Conservation (phyloP, 768 basidiomycete species). For the Pleurotus giganteus region DNA sequence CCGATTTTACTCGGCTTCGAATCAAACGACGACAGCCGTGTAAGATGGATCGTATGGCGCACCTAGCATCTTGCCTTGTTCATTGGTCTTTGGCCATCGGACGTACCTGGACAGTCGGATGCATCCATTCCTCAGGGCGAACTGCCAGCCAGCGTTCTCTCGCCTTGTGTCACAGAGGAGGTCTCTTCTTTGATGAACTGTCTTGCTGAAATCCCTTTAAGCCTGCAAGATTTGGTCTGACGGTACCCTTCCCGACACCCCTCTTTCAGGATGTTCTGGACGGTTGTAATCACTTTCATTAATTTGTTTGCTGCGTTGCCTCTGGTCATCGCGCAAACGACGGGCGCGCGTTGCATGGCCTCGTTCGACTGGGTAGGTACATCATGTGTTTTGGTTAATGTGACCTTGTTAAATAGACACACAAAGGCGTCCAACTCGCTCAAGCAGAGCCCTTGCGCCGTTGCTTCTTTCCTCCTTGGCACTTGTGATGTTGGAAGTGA, state of each 20-base stretch:
- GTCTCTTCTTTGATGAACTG: background rate
- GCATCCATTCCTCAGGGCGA: slow-evolving; percentile 9
- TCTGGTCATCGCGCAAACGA: slow-evolving; percentile 29
- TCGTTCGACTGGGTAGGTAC: slow-evolving; percentile 39
- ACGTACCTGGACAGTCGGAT: slow-evolving; percentile 2
- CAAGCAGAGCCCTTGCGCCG: slow-evolving; percentile 35
- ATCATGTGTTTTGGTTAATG: background rate
- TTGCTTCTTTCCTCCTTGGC: slow-evolving; percentile 30
- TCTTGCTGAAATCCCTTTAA: background rate
- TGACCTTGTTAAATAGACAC: background rate
- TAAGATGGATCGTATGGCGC: slow-evolving; percentile 5
- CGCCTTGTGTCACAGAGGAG: background rate
- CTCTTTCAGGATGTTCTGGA: slow-evolving; percentile 21
- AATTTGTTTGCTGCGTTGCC: slow-evolving; percentile 18
- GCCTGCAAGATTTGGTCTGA: background rate
- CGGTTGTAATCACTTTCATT: slow-evolving; percentile 17
- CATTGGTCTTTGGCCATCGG: background rate
- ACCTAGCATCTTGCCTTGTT: background rate
- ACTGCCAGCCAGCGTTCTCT: slow-evolving; percentile 8
- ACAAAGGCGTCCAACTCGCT: slow-evolving; percentile 42
- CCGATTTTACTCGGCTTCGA: slow-evolving; percentile 2
- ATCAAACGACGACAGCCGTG: slow-evolving; percentile 3
- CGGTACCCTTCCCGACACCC: slow-evolving; percentile 6
- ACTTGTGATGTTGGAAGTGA: slow-evolving; percentile 31
- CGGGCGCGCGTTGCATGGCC: slow-evolving; percentile 37